These are phyloP conservation scores for Trichoderma sp. DNA, from an alignment of 2,329 filamentous ascomycete species.

Conservation along the genomic window DNA sequence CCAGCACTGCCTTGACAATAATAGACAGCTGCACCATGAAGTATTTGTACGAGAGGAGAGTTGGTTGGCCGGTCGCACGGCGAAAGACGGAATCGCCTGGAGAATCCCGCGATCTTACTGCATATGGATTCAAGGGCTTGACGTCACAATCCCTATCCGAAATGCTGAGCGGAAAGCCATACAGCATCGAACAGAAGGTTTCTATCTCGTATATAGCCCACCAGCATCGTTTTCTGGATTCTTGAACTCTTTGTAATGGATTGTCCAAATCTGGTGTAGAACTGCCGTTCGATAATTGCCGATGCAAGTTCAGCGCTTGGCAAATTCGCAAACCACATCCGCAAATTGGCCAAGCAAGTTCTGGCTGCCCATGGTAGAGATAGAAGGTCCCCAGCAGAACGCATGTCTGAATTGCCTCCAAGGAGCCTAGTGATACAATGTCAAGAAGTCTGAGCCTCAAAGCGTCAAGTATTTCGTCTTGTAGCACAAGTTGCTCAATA, in stretches of 20 bases:
- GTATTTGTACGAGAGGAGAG: neutral
- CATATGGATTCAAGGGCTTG: neutral
- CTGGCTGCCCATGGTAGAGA: neutral
- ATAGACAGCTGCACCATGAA: neutral
- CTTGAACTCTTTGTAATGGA: neutral
- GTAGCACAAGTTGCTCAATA: neutral
- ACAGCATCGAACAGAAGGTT: conserved; percentile 4
- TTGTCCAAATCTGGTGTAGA: neutral
- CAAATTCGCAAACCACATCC: neutral
- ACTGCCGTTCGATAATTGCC: neutral
- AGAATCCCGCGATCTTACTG: neutral
- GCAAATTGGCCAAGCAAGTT: neutral
- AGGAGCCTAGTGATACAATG: neutral
- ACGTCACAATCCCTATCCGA: neutral
- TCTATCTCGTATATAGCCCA: conserved; percentile 3
- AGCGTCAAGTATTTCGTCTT: neutral
- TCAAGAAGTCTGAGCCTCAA: neutral
- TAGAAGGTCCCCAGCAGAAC: neutral
- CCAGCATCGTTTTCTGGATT: conserved; percentile 2
- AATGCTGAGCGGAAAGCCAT: neutral
- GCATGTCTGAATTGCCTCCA: neutral
- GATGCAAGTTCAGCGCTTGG: neutral
- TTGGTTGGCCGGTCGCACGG: neutral
- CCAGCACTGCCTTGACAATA: neutral
- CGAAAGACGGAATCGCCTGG: neutral